phyloP scores from a whole-genome alignment of 140 eudicot genomes.

The Flaveria floridana region DNA sequence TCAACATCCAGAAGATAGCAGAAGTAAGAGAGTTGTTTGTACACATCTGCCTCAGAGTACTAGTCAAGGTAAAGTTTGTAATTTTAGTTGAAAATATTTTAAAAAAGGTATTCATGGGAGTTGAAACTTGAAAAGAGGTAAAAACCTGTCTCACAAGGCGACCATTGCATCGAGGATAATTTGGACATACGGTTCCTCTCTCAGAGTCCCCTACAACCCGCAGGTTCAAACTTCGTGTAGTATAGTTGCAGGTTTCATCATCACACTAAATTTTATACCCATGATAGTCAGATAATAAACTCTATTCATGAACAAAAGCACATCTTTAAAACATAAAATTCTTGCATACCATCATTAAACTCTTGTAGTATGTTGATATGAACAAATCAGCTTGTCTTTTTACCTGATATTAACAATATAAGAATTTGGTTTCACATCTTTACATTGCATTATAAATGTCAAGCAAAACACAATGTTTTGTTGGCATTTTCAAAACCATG shows the following conservation, averaged over 20 bases:
- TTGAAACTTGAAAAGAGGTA: conserved; percentile 8
- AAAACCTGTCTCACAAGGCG: conserved; percentile 85
- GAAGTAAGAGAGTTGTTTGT: conserved; percentile 91
- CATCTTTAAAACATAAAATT: conserved; percentile 14
- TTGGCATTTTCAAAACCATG: not conserved
- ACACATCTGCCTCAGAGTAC: conserved; percentile 79
- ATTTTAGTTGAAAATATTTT: conserved; percentile 6
- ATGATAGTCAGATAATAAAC: not conserved
- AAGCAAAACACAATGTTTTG: not conserved
- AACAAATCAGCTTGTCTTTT: conserved; percentile 81
- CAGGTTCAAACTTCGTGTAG: conserved; percentile 83
- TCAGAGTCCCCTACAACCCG: conserved; percentile 88
- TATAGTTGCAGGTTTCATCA: conserved; percentile 88
- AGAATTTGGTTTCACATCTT: not conserved
- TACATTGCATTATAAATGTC: not conserved
- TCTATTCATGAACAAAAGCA: not conserved
- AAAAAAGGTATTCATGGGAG: no score
- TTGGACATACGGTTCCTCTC: conserved; percentile 92
- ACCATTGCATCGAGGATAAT: conserved; percentile 90
- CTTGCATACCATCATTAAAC: conserved; percentile 73
- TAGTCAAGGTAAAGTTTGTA: conserved; percentile 21
- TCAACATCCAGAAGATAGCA: conserved; percentile 68
- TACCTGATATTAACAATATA: conserved; percentile 48
- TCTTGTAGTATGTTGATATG: conserved; percentile 76
- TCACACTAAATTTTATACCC: conserved; percentile 60